Base-by-base conservation (phyloP, 192 early-diverging fungal genomes). In the Lobosporangium transversale region DNA sequence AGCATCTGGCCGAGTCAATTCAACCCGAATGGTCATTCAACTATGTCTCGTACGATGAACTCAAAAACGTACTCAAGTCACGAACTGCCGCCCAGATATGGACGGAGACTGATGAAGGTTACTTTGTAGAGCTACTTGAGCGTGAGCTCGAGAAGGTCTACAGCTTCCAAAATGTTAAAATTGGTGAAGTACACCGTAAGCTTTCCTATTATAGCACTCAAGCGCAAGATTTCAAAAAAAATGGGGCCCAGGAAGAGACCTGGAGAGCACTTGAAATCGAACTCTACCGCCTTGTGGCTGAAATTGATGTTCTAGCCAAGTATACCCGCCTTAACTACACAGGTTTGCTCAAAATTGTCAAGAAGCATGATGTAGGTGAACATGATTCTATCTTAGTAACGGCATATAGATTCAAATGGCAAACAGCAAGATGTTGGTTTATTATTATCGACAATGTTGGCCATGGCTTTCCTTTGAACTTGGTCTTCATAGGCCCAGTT, bases 331-430 rank as follows among this genome's bases (percentile, higher is more conserved):
- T 94, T 57, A 94, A 94, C 83, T 94, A 92, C 67, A 92, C 93
- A n/a, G 93, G 90, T 8, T 92, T 94, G 56, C 82, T 91, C 44
- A 92, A 97, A 84, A 97, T 98, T 75, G 87, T 99, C 74, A 99
- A 99, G 82, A 99, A 99, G 80, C 97, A 99, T 76, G 97, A 99
- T 85, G 73, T 76, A 67, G 67, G 71, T 66, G 18, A 3, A 4
- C 9, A 31, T 51, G 8, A 40, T 40, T 40, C 37, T n/a, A n/a
- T n/a, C n/a, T n/a, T n/a, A n/a, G n/a, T n/a, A n/a, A n/a, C n/a
- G n/a, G n/a, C n/a, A n/a, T n/a, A n/a, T n/a, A n/a, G n/a, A n/a
- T n/a, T n/a, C n/a, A n/a, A n/a, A n/a, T n/a, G n/a, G n/a, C n/a
- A n/a, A n/a, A n/a, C n/a, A n/a, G n/a, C n/a, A n/a, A n/a, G n/a